phyloP scores from a whole-genome alignment of 805 yeast species.

The Kluyveromyces nonfermentans region DNA sequence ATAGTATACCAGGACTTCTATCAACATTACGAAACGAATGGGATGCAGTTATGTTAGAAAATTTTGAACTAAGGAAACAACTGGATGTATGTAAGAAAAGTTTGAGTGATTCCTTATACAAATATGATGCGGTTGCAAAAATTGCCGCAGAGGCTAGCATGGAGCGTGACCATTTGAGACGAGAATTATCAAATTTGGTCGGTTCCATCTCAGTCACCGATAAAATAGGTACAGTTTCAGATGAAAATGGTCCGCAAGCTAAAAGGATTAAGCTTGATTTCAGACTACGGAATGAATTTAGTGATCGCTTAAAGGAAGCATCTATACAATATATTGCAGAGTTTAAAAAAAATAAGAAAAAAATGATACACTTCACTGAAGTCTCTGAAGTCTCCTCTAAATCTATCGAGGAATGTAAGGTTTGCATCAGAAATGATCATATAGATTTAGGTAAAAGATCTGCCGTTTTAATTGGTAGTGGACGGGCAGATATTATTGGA shows the following conservation, averaged over 20 bases:
- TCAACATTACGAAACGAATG: slow-evolving; percentile 78
- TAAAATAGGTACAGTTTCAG: slow-evolving; percentile 1
- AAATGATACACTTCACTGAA: neutral
- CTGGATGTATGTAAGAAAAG: slow-evolving; percentile 58
- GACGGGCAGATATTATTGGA: neutral
- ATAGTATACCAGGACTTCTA: slow-evolving; percentile 61
- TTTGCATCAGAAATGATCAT: neutral
- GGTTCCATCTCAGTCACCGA: slow-evolving; percentile 29
- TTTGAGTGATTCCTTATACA: slow-evolving; percentile 66
- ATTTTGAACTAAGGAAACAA: slow-evolving; percentile 67
- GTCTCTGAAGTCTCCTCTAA: neutral
- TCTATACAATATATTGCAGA: slow-evolving; percentile 10
- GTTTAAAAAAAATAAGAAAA: neutral
- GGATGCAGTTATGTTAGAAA: slow-evolving; percentile 79
- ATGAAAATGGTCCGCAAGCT: slow-evolving; percentile 3
- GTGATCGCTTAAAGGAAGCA: slow-evolving; percentile 5
- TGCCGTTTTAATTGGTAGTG: neutral
- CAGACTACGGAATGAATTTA: slow-evolving; percentile 1
- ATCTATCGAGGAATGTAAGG: neutral
- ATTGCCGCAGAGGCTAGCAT: slow-evolving; percentile 69
- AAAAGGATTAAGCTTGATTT: neutral
- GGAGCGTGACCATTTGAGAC: slow-evolving; percentile 66
- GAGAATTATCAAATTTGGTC: slow-evolving; percentile 52
- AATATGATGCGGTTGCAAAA: slow-evolving; percentile 82
- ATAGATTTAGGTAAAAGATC: neutral